A percentile compares a stretch with the other conserved stretches of the same genome.
Evolutionary conservation across 2,329 filamentous ascomycete species (phyloP).

Genomic region (Aspergillus fumigatiaffinis): DNA sequence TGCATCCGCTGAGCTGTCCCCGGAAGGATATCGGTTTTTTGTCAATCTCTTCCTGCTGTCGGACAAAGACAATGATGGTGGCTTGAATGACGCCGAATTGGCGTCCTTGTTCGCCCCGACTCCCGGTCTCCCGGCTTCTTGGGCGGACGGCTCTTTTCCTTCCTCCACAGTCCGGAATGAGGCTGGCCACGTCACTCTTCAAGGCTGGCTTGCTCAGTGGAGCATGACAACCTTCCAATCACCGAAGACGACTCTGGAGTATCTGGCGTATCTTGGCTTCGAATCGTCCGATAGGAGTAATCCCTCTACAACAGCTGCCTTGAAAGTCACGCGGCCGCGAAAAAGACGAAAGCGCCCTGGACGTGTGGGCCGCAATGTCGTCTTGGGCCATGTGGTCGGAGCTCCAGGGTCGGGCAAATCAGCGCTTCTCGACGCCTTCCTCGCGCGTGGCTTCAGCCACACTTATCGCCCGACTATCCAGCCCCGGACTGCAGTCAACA

Average conservation of each 20-base stretch:
- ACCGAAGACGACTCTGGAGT: slow-evolving; percentile 90
- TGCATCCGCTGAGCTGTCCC: slow-evolving; percentile 88
- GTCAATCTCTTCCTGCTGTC: slow-evolving; percentile 93
- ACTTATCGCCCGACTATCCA: slow-evolving; percentile 94
- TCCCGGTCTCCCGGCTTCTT: slow-evolving; percentile 79
- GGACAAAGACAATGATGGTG: slow-evolving; percentile 96
- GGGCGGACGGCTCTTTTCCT: slow-evolving; percentile 85
- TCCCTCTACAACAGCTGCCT: slow-evolving; percentile 72
- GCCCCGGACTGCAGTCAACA: slow-evolving; percentile 88
- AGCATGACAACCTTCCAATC: slow-evolving; percentile 99
- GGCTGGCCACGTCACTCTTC: slow-evolving; percentile 88
- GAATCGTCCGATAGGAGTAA: slow-evolving; percentile 71
- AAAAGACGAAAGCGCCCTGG: slow-evolving; percentile 79
- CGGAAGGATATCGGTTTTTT: slow-evolving; percentile 93
- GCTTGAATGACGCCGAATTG: slow-evolving; percentile 80
- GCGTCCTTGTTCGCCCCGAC: slow-evolving; percentile 87
- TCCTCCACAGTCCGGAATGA: slow-evolving; percentile 94
- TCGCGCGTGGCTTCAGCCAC: slow-evolving; percentile 78
- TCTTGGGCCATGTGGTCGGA: slow-evolving; percentile 88
- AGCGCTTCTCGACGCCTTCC: slow-evolving; percentile 81
- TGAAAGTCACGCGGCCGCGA: slow-evolving; percentile 89
- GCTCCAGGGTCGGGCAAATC: slow-evolving; percentile 86
- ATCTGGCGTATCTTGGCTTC: slow-evolving; percentile 93
- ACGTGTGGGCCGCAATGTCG: slow-evolving; percentile 87
- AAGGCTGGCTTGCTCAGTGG: slow-evolving; percentile 98